Conservation (phyloP, 2,329 filamentous ascomycete genomes). For the Karstenula rhodostoma region DNA sequence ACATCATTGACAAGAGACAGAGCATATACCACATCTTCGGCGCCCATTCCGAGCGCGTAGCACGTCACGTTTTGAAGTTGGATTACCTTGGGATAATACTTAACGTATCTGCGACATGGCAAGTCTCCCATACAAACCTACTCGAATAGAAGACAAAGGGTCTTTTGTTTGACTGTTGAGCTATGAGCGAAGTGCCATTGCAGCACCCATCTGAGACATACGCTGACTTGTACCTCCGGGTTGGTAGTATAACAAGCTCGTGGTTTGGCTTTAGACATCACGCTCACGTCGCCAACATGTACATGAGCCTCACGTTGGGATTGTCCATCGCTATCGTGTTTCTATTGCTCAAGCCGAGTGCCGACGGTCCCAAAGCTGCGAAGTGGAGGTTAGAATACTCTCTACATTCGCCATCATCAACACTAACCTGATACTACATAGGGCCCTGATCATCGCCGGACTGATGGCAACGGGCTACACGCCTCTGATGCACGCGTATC, state of each 20-base stretch:
- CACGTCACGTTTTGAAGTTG: constrained; percentile 14
- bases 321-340: background rate
- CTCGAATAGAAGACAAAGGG: too few relatives aligned
- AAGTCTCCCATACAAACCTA: too few relatives aligned
- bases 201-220: too few relatives aligned
- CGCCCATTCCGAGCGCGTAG: constrained; percentile 16
- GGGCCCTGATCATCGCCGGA: constrained; percentile 2
- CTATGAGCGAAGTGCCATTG: too few relatives aligned
- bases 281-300: background rate
- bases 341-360: constrained; percentile 3
- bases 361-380: constrained; percentile 5
- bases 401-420: background rate
- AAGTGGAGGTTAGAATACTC: background rate
- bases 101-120: constrained; percentile 13
- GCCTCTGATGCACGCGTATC: background rate
- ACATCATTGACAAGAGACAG: background rate
- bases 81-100: constrained; percentile 23
- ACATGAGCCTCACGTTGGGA: constrained; percentile 5
- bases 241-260: constrained; percentile 12
- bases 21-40: constrained; percentile 13
- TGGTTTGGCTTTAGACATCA: constrained; percentile 18
- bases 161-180: too few relatives aligned
- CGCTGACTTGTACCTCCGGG: too few relatives aligned
- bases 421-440: background rate
- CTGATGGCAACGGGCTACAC: constrained; percentile 1